phyloP scores from a whole-genome alignment of 2,329 filamentous ascomycete genomes.

The Tolypocladium guangdongense region DNA sequence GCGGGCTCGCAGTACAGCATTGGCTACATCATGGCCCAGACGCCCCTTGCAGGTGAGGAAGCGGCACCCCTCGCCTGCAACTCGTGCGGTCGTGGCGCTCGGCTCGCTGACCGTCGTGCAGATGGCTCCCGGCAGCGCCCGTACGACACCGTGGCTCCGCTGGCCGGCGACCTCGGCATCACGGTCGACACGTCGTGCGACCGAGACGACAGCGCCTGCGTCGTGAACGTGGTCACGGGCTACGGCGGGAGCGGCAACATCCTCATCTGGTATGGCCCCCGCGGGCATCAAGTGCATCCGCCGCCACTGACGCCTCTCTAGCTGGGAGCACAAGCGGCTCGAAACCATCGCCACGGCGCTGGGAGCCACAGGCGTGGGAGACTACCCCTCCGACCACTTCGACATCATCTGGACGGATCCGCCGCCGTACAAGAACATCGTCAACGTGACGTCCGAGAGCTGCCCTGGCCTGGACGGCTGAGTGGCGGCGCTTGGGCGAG shows the following conservation, averaged over 20 bases:
- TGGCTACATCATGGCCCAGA: slow-evolving; percentile 46
- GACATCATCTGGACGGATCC: slow-evolving; percentile 49
- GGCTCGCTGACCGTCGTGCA: slow-evolving; percentile 9
- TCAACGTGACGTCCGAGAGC: slow-evolving; percentile 33
- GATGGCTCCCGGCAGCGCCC: slow-evolving; percentile 42
- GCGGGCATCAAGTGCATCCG: background rate
- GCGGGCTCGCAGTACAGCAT: slow-evolving; percentile 40
- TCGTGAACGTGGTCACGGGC: slow-evolving; percentile 34
- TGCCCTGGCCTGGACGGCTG: slow-evolving; percentile 41
- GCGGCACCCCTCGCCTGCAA: background rate
- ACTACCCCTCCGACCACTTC: slow-evolving; percentile 39
- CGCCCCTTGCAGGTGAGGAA: slow-evolving; percentile 32
- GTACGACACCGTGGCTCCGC: slow-evolving; percentile 43
- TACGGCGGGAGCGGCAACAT: slow-evolving; percentile 44
- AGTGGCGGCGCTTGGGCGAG: slow-evolving; percentile 1
- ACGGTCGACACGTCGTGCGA: slow-evolving; percentile 44
- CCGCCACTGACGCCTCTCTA: slow-evolving; percentile 7
- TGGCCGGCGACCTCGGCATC: slow-evolving; percentile 44
- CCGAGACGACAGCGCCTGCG: slow-evolving; percentile 43
- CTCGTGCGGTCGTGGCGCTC: background rate
- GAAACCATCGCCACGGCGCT: slow-evolving; percentile 39
- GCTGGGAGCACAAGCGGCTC: slow-evolving; percentile 48
- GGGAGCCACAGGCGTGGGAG: slow-evolving; percentile 36
- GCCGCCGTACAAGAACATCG: slow-evolving; percentile 35
- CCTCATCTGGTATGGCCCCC: slow-evolving; percentile 34